A percentile compares a stretch with the other conserved stretches of the same genome.
Evolutionary conservation across 192 early-diverging fungal species (phyloP).

Genomic region (Coemansia sp.): DNA sequence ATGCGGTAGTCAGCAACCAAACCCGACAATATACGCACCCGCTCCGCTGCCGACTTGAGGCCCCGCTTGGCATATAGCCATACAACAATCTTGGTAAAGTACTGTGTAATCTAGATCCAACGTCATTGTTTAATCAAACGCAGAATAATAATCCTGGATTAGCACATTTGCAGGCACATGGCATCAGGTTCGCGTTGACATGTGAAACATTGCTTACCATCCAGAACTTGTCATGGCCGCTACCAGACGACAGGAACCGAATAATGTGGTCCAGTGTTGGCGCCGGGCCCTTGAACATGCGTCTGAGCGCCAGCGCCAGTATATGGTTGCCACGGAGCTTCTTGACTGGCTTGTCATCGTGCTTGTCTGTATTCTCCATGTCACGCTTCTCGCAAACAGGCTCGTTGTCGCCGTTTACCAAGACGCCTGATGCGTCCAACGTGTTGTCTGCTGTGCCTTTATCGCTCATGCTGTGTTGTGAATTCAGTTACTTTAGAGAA

Average conservation of each 20-base stretch:
- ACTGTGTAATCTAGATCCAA: conserved; percentile 77
- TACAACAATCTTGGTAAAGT: conserved; percentile 85
- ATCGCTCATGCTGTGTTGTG: neutral
- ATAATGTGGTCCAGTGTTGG: conserved; percentile 69
- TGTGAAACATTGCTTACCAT: conserved; percentile 53
- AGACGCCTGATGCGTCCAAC: conserved; percentile 34
- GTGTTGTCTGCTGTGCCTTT: conserved; percentile 23
- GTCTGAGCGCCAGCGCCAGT: conserved; percentile 42
- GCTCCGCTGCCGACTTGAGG: conserved; percentile 62
- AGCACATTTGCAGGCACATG: neutral
- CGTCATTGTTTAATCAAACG: neutral
- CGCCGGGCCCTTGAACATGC: conserved; percentile 56
- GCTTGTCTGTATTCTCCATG: neutral
- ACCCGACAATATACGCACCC: conserved; percentile 74
- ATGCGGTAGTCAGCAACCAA: conserved; percentile 93
- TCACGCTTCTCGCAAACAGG: neutral
- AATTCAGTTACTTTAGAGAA: too few species aligned
- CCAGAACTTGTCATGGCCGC: conserved; percentile 72
- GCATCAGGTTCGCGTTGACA: neutral
- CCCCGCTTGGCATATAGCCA: conserved; percentile 69
- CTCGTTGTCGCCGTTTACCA: conserved; percentile 21
- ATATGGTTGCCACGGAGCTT: conserved; percentile 37
- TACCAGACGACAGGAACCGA: conserved; percentile 51
- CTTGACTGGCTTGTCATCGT: conserved; percentile 7
- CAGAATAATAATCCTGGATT: neutral